Percentiles rank a stretch among this genome's conserved stretches.
Evolutionary conservation across 331 rosid genomes (phyloP).

Genomic region (Acacia pycnantha): DNA sequence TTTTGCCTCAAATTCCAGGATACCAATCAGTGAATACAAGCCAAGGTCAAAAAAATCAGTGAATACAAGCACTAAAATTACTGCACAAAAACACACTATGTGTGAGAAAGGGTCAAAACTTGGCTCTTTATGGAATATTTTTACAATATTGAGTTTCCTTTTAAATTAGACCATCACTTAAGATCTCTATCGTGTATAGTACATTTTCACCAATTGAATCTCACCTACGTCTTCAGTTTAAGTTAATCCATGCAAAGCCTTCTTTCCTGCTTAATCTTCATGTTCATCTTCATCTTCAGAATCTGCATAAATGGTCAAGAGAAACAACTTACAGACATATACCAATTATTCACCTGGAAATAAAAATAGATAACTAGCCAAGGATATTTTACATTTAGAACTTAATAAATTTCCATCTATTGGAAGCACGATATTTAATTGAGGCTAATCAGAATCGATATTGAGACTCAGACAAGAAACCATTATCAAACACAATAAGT

Average conservation of each 20-base stretch:
- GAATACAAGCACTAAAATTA: background rate
- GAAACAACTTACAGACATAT: constrained; percentile 15
- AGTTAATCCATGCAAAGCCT: constrained; percentile 19
- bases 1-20: too few relatives aligned
- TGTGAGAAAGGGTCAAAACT: background rate
- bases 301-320: constrained; percentile 46
- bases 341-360: background rate
- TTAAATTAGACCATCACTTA: background rate
- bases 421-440: constrained; percentile 1
- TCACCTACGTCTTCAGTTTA: constrained; percentile 48
- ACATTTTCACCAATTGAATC: constrained; percentile 12
- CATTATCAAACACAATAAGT: background rate
- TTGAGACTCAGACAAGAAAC: constrained; percentile 5
- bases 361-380: constrained; percentile 3
- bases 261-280: constrained; percentile 68
- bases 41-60: background rate
- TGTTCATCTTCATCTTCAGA: constrained; percentile 89
- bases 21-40: too few relatives aligned
- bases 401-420: constrained; percentile 2
- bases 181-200: constrained; percentile 3
- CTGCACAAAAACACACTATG: background rate
- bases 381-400: constrained; percentile 17
- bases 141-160: background rate
- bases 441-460: background rate
- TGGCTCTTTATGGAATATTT: background rate